Evolutionary conservation across 345 rosid genomes (phyloP).

Genomic region (Anacardium occidentale): DNA sequence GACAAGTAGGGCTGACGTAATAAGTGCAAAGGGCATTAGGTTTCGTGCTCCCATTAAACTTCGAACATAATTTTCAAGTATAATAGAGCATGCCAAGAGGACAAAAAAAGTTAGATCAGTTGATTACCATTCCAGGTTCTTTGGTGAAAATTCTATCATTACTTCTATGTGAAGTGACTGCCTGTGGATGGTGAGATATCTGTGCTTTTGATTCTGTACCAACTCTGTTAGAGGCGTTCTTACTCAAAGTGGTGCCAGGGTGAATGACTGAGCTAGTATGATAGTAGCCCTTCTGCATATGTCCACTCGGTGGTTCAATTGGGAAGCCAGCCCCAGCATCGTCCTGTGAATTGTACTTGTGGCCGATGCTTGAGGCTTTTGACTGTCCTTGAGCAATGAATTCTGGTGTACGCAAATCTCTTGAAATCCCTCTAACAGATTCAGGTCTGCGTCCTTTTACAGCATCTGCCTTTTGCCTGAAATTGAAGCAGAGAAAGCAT

Average conservation of each 20-base stretch:
- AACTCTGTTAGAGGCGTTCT: constrained; percentile 30
- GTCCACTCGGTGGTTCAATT: constrained; percentile 38
- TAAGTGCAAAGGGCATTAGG: neutral
- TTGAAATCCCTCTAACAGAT: constrained; percentile 60
- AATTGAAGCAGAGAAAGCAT: constrained; percentile 16
- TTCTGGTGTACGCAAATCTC: constrained; percentile 59
- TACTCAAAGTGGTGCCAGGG: constrained; percentile 41
- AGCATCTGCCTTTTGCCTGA: constrained; percentile 64
- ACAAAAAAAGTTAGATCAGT: neutral
- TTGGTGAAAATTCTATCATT: constrained; percentile 8
- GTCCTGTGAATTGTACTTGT: constrained; percentile 39
- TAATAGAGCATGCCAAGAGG: neutral
- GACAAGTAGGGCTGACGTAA: neutral
- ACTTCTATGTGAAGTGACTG: neutral
- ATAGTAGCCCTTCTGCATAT: constrained; percentile 25
- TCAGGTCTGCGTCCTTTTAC: constrained; percentile 62
- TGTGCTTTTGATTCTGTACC: constrained; percentile 33
- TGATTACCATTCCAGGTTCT: constrained; percentile 41
- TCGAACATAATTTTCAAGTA: neutral
- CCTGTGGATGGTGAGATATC: constrained; percentile 29
- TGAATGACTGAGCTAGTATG: constrained; percentile 53
- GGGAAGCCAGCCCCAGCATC: constrained; percentile 44
- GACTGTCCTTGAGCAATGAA: constrained; percentile 55
- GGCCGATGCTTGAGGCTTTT: constrained; percentile 37
- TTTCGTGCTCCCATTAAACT: neutral